Conservation (phyloP, 2,329 filamentous ascomycete genomes). For the Fusarium pilosicola region DNA sequence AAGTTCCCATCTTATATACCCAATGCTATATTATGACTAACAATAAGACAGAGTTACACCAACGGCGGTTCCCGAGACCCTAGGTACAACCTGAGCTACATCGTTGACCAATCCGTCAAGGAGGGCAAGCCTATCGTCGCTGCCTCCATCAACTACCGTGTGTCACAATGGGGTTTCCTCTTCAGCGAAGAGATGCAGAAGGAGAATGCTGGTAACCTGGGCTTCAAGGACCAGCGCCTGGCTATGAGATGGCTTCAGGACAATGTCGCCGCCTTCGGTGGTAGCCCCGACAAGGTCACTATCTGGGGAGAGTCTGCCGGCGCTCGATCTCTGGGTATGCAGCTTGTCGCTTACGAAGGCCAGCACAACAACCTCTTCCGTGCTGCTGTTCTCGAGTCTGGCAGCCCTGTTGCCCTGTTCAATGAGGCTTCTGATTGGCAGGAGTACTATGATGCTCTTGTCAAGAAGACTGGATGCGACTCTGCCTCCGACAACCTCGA, state of each 20-base stretch:
- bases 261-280: constrained; percentile 61
- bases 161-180: constrained; percentile 63
- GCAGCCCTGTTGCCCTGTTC: constrained; percentile 48
- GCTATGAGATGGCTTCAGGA: constrained; percentile 62
- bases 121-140: constrained; percentile 61
- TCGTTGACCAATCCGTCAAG: constrained; percentile 61
- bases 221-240: constrained; percentile 60
- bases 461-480: constrained; percentile 39
- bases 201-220: constrained; percentile 60
- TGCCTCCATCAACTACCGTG: constrained; percentile 62
- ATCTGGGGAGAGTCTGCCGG: constrained; percentile 66
- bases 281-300: constrained; percentile 57
- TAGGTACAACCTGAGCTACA: constrained; percentile 70
- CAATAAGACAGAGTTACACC: constrained; percentile 32
- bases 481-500: constrained; percentile 37
- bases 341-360: constrained; percentile 63
- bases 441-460: constrained; percentile 46
- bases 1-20: neutral
- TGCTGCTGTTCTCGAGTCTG: constrained; percentile 61
- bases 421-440: constrained; percentile 38
- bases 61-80: constrained; percentile 40
- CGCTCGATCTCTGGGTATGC: constrained; percentile 59
- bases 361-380: constrained; percentile 64
- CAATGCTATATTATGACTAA: constrained; percentile 5
- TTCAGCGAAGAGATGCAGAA: constrained; percentile 54